Conservation (phyloP, 2,329 filamentous ascomycete species). For the Fusarium staphyleae region DNA sequence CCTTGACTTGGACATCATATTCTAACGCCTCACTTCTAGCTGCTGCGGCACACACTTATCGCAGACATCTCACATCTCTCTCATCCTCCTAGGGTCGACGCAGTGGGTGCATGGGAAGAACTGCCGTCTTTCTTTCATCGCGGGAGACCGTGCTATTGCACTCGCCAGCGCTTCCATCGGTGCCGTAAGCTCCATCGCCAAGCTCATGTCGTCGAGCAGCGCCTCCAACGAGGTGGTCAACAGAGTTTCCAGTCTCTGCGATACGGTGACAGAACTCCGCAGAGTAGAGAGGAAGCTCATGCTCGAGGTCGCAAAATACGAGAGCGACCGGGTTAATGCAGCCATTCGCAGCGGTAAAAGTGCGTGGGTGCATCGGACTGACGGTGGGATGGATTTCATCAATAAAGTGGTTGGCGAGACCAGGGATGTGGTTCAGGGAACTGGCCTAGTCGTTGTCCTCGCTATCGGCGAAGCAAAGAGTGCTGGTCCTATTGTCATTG, state of each 20-base stretch:
- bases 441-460: constrained; percentile 31
- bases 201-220: constrained; percentile 37
- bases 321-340: constrained; percentile 34
- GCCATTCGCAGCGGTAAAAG: constrained; percentile 26
- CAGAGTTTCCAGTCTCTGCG: constrained; percentile 17
- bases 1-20: fast-evolving
- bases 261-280: constrained; percentile 30
- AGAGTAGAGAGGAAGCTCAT: constrained; percentile 41
- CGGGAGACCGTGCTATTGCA: constrained; percentile 40
- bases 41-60: constrained; percentile 45
- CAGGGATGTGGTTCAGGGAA: constrained; percentile 28
- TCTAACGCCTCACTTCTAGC: constrained; percentile 10
- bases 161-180: constrained; percentile 34
- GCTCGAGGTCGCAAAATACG: constrained; percentile 41
- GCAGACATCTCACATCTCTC: constrained; percentile 43
- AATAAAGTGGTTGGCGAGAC: constrained; percentile 40
- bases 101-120: constrained; percentile 45
- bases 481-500: constrained; percentile 37
- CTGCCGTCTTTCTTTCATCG: constrained; percentile 42
- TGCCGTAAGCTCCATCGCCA: constrained; percentile 37
- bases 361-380: constrained; percentile 37
- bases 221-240: constrained; percentile 33
- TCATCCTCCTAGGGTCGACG: constrained; percentile 40
- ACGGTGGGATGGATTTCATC: constrained; percentile 42
- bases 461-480: constrained; percentile 39